Conservation (phyloP, 2,329 filamentous ascomycete genomes). For the Chaetothyriales sp. region DNA sequence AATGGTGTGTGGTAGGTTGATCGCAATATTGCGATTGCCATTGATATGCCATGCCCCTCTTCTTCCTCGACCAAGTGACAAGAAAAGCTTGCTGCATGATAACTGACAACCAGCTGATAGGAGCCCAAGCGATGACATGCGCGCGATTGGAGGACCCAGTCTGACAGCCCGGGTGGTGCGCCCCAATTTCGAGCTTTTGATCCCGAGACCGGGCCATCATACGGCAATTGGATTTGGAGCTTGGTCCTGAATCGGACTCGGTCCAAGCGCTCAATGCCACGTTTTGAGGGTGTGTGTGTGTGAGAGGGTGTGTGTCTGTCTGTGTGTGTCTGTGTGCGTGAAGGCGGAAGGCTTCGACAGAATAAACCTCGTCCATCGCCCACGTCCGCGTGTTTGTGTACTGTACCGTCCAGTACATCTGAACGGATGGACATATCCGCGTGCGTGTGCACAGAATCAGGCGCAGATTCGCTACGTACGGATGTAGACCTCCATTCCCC, state of each 20-base stretch:
- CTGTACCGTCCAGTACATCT: no score
- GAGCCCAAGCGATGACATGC: neutral
- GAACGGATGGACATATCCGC: neutral
- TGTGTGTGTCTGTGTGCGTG: no score
- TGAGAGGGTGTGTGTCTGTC: neutral
- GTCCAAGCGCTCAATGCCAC: neutral
- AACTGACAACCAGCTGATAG: neutral
- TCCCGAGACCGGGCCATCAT: neutral
- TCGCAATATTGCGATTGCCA: neutral
- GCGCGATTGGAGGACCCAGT: neutral
- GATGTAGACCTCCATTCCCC: neutral
- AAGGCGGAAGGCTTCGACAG: neutral
- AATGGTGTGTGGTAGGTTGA: neutral
- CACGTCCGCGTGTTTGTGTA: no score
- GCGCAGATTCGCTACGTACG: neutral
- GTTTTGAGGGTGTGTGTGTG: neutral
- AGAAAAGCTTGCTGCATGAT: neutral
- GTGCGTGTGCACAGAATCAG: neutral
- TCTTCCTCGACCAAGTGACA: neutral
- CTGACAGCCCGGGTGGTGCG: neutral
- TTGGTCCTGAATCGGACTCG: neutral
- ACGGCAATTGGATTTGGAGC: neutral
- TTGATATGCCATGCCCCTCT: neutral
- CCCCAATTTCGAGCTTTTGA: neutral
- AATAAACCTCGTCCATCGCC: neutral